These are phyloP conservation scores for Penicillium lagena DNA, from an alignment of 495 filamentous ascomycete genomes.

Conservation along the genomic window DNA sequence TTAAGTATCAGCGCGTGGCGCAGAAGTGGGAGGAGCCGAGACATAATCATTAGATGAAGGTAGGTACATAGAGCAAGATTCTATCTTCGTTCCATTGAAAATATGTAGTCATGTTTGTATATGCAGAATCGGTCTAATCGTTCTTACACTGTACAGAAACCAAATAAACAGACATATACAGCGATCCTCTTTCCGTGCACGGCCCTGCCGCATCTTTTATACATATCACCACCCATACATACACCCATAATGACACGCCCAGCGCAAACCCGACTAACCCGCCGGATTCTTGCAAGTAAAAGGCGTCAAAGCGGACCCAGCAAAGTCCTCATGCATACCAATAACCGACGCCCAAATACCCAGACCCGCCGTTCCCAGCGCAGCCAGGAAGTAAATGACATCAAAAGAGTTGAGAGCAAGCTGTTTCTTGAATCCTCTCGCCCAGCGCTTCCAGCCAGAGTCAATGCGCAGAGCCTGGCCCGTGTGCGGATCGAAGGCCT, in stretches of 20 bases:
- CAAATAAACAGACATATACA: too few relatives aligned
- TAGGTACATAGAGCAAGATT: background rate
- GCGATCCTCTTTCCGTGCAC: too few relatives aligned
- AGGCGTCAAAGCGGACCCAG: constrained; percentile 1
- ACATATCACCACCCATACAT: too few relatives aligned
- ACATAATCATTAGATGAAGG: constrained; percentile 41
- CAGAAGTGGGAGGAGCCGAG: constrained; percentile 36
- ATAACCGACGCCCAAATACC: constrained; percentile 27
- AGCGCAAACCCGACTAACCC: background rate
- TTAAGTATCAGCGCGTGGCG: constrained; percentile 47
- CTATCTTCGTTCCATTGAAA: background rate
- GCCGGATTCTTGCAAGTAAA: constrained; percentile 15
- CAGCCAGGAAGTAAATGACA: constrained; percentile 24
- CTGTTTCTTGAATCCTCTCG: constrained; percentile 32
- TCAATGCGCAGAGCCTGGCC: constrained; percentile 26
- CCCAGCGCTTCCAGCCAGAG: constrained; percentile 31
- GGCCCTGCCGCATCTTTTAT: too few relatives aligned
- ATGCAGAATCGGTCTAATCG: too few relatives aligned
- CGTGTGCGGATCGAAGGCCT: constrained; percentile 39
- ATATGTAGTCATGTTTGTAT: too few relatives aligned
- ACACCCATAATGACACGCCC: too few relatives aligned
- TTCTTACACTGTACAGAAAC: too few relatives aligned
- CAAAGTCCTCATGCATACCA: constrained; percentile 16
- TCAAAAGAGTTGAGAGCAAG: constrained; percentile 28
- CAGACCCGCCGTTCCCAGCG: constrained; percentile 14